phyloP scores from a whole-genome alignment of 1,284 basidiomycete genomes.

The Ceratobasidium sp. region DNA sequence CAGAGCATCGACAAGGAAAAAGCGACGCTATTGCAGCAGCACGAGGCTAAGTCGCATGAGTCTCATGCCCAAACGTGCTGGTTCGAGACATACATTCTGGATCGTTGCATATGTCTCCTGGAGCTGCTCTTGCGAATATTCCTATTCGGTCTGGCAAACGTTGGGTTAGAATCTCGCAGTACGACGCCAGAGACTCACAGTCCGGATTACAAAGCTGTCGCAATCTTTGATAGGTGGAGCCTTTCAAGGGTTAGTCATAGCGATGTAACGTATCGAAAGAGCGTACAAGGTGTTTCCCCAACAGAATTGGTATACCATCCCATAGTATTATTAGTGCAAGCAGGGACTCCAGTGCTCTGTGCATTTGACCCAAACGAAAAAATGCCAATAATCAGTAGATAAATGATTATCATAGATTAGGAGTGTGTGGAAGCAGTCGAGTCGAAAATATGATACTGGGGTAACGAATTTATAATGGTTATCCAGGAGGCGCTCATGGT shows the following conservation, averaged over 20 bases:
- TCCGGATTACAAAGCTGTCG: neutral
- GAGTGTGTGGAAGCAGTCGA: neutral
- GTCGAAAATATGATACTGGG: too few relatives aligned
- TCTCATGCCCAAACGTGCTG: neutral
- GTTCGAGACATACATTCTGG: neutral
- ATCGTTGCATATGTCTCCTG: neutral
- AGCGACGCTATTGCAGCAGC: constrained; percentile 12
- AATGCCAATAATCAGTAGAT: neutral
- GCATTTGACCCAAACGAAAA: neutral
- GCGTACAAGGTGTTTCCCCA: constrained; percentile 10
- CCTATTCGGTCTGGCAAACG: neutral
- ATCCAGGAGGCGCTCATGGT: neutral
- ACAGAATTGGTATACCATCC: constrained; percentile 10
- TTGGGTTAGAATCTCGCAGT: neutral
- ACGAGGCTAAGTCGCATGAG: neutral
- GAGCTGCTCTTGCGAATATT: neutral
- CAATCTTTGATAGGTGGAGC: neutral
- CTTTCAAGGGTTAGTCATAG: neutral
- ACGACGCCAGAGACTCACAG: neutral
- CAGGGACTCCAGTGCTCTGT: neutral
- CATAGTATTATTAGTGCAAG: neutral
- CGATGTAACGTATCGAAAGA: neutral
- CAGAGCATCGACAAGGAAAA: constrained; percentile 9
- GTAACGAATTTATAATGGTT: too few relatives aligned
- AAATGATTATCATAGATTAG: neutral